Conservation (phyloP, 768 basidiomycete genomes). For the Amanita exitialis region DNA sequence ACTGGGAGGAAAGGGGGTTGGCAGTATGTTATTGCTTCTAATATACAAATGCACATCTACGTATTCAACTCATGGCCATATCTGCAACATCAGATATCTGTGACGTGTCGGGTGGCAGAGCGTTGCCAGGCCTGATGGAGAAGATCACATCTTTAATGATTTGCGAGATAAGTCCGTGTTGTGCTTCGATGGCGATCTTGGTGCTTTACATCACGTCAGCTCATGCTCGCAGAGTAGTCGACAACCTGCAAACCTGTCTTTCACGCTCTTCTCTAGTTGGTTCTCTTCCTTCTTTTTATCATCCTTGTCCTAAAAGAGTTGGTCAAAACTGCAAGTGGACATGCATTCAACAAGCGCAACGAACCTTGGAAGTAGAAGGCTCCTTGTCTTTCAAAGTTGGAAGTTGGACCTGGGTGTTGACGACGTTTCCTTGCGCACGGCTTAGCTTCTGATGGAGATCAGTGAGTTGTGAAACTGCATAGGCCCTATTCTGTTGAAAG, state of each 20-base stretch:
- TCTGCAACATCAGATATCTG: constrained; percentile 30
- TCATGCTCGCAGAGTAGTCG: background rate
- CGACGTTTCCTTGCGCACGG: constrained; percentile 53
- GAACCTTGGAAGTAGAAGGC: constrained; percentile 28
- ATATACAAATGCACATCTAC: background rate
- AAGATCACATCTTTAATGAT: constrained; percentile 91
- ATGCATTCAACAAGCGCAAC: background rate
- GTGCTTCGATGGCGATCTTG: constrained; percentile 84
- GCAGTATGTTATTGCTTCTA: background rate
- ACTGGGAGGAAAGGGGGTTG: too few species aligned
- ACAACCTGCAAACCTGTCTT: constrained; percentile 60
- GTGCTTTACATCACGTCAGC: constrained; percentile 36
- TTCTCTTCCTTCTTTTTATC: constrained; percentile 86
- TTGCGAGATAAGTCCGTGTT: constrained; percentile 90
- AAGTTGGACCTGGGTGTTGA: constrained; percentile 45
- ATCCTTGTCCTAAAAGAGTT: constrained; percentile 42
- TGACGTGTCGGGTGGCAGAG: constrained; percentile 11
- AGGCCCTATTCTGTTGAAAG: constrained; percentile 71
- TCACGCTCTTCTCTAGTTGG: constrained; percentile 79
- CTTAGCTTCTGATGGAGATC: constrained; percentile 87
- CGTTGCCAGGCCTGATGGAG: constrained; percentile 39
- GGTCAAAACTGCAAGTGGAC: background rate
- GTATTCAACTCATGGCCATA: constrained; percentile 35
- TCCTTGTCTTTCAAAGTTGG: constrained; percentile 48
- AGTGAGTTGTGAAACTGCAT: constrained; percentile 82